Percentiles rank a stretch among this genome's conserved stretches.
Conservation (phyloP, 257 asterid genomes). For the Plantago major region DNA sequence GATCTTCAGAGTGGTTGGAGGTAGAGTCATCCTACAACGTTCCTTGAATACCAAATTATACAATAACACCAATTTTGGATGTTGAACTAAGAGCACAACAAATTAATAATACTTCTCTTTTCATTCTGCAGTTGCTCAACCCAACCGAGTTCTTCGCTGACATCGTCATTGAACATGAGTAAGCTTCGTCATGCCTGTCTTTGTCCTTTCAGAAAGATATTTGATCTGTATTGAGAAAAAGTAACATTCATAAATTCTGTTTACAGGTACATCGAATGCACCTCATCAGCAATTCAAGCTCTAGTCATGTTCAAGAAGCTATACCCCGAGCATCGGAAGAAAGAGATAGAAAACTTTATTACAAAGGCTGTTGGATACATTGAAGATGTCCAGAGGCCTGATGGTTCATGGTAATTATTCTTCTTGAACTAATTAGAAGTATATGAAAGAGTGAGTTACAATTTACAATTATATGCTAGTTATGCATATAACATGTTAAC, state of each 20-base stretch:
- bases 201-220: neutral
- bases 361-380: conserved; percentile 44
- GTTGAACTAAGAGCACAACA: neutral
- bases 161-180: conserved; percentile 69
- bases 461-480: neutral
- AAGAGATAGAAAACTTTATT: conserved; percentile 45
- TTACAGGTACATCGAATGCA: conserved; percentile 68
- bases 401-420: conserved; percentile 69
- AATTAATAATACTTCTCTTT: neutral
- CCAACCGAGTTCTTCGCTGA: conserved; percentile 74
- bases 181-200: conserved; percentile 24
- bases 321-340: conserved; percentile 52
- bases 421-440: neutral
- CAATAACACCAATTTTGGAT: neutral
- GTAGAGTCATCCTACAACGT: conserved; percentile 21
- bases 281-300: conserved; percentile 70
- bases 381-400: conserved; percentile 52
- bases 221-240: neutral
- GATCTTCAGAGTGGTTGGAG: conserved; percentile 80
- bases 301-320: conserved; percentile 51
- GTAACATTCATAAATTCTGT: neutral
- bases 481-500: neutral
- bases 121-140: conserved; percentile 47
- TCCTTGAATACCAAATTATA: conserved; percentile 2
- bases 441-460: neutral